Conservation (phyloP, 352 stramenopile species). For the Halophytophthora batemanensis region DNA sequence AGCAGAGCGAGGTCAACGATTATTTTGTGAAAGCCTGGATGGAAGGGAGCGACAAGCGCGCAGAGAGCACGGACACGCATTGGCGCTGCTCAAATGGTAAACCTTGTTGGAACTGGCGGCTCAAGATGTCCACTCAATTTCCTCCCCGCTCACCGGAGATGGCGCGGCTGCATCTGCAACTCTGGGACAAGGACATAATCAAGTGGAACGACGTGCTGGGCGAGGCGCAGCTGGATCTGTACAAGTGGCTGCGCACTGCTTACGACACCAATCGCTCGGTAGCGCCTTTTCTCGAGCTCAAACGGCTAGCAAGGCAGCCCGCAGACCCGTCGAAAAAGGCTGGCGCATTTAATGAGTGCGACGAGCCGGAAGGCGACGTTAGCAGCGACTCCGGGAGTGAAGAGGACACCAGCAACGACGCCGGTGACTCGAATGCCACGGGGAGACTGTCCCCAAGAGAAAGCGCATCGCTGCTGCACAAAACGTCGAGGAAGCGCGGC, state of each 20-base stretch:
- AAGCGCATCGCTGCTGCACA: slow-evolving; percentile 26
- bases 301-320: slow-evolving; percentile 20
- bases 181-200: slow-evolving; percentile 92
- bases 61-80: slow-evolving; percentile 84
- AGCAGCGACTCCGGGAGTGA: background rate
- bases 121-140: slow-evolving; percentile 87
- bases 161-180: slow-evolving; percentile 84
- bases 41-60: slow-evolving; percentile 41
- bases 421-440: slow-evolving; percentile 3
- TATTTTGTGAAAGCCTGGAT: slow-evolving; percentile 92
- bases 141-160: slow-evolving; percentile 76
- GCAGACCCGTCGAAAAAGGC: background rate
- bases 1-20: slow-evolving; percentile 85
- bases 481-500: slow-evolving; percentile 10
- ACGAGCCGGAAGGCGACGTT: background rate
- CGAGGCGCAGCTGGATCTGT: slow-evolving; percentile 82
- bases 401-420: slow-evolving; percentile 6
- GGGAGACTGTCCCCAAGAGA: slow-evolving; percentile 27
- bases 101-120: slow-evolving; percentile 90
- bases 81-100: slow-evolving; percentile 90
- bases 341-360: background rate
- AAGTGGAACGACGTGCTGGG: slow-evolving; percentile 92
- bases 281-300: slow-evolving; percentile 63
- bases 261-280: slow-evolving; percentile 60
- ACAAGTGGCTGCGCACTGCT: slow-evolving; percentile 70